Conservation (phyloP, 805 yeast genomes). For the Saturnispora halmiae region DNA sequence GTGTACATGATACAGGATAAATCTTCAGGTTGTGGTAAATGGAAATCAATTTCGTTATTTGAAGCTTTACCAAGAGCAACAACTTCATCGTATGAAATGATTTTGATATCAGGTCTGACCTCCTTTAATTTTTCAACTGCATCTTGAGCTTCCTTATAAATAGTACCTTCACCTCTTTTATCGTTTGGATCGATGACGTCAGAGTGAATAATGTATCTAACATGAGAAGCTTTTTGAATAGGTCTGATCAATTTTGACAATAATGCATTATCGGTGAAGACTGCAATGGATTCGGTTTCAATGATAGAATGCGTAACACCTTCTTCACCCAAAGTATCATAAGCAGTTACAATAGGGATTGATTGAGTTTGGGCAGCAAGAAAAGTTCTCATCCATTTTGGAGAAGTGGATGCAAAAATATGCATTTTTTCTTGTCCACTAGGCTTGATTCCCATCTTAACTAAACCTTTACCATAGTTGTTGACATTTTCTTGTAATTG, state of each 20-base stretch:
- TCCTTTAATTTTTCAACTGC: conserved; percentile 53
- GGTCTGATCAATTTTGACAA: conserved; percentile 63
- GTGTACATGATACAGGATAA: conserved; percentile 77
- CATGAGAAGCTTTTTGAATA: conserved; percentile 47
- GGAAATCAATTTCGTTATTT: conserved; percentile 31
- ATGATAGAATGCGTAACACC: conserved; percentile 80
- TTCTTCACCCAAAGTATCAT: conserved; percentile 85
- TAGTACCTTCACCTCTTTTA: conserved; percentile 51
- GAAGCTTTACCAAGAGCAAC: conserved; percentile 51
- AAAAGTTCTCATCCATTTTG: conserved; percentile 83
- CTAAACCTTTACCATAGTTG: conserved; percentile 65
- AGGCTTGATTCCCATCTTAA: conserved; percentile 62
- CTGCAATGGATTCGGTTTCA: conserved; percentile 69
- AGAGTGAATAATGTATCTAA: conserved; percentile 64
- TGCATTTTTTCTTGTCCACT: conserved; percentile 55
- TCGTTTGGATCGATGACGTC: conserved; percentile 55
- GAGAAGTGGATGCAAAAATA: conserved; percentile 81
- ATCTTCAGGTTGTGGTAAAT: conserved; percentile 48
- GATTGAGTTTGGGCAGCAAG: conserved; percentile 69
- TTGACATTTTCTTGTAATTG: conserved; percentile 44
- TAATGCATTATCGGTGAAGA: conserved; percentile 77
- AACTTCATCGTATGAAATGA: conserved; percentile 58
- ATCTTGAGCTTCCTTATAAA: conserved; percentile 46
- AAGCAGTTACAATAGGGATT: conserved; percentile 89
- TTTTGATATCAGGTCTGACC: conserved; percentile 67